These are phyloP conservation scores for Hericium erinaceus DNA, from an alignment of 768 basidiomycete species.

Conservation along the genomic window DNA sequence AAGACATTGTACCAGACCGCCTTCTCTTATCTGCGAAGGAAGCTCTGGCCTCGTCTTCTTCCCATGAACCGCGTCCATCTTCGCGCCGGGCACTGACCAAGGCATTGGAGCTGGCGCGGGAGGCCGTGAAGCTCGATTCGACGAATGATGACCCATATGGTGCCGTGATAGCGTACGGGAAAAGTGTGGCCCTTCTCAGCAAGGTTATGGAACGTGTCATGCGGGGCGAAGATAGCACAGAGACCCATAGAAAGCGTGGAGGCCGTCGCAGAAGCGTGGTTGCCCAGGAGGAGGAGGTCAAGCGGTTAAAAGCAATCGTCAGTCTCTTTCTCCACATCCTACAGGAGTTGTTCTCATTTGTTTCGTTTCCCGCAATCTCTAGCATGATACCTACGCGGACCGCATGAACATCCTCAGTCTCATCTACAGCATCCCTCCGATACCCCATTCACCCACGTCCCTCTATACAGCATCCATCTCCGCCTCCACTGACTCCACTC, in stretches of 20 bases:
- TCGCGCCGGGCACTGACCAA: slow-evolving; percentile 80
- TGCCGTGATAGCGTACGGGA: slow-evolving; percentile 83
- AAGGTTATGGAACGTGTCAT: slow-evolving; percentile 91
- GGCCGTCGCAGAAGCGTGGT: slow-evolving; percentile 69
- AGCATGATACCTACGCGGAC: slow-evolving; percentile 95
- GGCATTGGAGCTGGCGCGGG: slow-evolving; percentile 80
- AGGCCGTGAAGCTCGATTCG: slow-evolving; percentile 82
- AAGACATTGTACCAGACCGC: slow-evolving; percentile 36
- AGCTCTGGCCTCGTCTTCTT: slow-evolving; percentile 29
- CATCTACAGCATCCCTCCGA: slow-evolving; percentile 79
- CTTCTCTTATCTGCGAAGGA: slow-evolving; percentile 32
- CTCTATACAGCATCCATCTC: slow-evolving; percentile 36
- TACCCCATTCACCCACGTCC: slow-evolving; percentile 54
- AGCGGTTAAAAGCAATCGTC: slow-evolving; percentile 80
- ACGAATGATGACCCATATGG: slow-evolving; percentile 83
- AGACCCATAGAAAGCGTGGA: slow-evolving; percentile 44
- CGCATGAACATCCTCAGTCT: slow-evolving; percentile 88
- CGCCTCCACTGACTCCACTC: slow-evolving; percentile 40
- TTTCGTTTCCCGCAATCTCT: slow-evolving; percentile 8
- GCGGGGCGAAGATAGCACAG: slow-evolving; percentile 74
- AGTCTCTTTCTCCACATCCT: slow-evolving; percentile 24
- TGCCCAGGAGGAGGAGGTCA: slow-evolving; percentile 88
- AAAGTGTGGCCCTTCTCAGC: slow-evolving; percentile 76
- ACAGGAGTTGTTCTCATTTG: neutral
- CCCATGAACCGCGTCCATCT: slow-evolving; percentile 55